Evolutionary conservation across 169 alveolate genomes (phyloP).

Genomic region (Cyclospora cayetanensis): DNA sequence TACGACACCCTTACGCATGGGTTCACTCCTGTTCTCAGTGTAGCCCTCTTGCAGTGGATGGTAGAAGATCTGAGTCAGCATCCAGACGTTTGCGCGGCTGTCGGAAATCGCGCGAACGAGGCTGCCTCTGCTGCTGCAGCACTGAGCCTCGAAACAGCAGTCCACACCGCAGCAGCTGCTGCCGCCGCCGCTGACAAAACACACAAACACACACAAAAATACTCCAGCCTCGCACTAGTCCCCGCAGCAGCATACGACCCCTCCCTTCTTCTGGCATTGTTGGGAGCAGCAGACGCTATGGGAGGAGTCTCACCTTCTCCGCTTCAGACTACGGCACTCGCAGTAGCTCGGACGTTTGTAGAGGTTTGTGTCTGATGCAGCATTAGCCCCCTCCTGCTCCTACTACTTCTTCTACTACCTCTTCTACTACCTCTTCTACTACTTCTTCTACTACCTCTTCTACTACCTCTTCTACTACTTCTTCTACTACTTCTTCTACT

Average conservation of each 20-base stretch:
- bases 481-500: not conserved
- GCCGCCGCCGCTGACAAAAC: not conserved
- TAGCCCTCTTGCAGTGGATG: constrained; percentile 47
- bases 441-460: not conserved
- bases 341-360: not conserved
- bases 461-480: not conserved
- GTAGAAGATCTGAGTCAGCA: constrained; percentile 51
- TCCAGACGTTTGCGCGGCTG: constrained; percentile 35
- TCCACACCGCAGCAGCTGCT: not conserved
- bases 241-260: constrained; percentile 41
- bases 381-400: not conserved
- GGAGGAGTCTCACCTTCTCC: constrained; percentile 11
- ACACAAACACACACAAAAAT: not conserved
- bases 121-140: constrained; percentile 37
- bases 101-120: not conserved
- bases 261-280: not conserved
- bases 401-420: not conserved
- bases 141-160: not conserved
- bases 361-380: not conserved
- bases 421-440: not conserved
- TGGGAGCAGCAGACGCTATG: constrained; percentile 21
- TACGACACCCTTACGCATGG: not conserved
- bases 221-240: constrained; percentile 27
- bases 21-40: not conserved
- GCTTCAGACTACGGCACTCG: constrained; percentile 12